phyloP scores from a whole-genome alignment of 129 eudicot species.

The Flaveria ramosissima region DNA sequence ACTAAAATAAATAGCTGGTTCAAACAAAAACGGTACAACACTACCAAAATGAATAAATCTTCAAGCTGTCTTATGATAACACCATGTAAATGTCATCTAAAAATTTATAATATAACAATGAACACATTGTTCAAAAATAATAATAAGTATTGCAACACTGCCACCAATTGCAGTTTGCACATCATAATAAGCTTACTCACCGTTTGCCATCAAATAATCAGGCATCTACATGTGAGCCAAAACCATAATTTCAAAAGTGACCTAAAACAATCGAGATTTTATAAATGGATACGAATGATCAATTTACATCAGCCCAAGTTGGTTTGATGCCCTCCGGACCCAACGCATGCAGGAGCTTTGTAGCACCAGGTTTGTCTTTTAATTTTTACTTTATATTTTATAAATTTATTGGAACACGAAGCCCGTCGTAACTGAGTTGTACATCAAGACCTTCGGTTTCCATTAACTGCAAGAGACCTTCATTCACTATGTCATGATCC shows the following conservation, averaged over 20 bases:
- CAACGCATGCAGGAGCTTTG: too few species aligned
- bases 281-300: constrained; percentile 10
- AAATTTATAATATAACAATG: background rate
- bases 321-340: too few species aligned
- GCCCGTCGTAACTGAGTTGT: constrained; percentile 94
- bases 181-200: constrained; percentile 18
- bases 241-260: constrained; percentile 12
- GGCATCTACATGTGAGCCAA: background rate
- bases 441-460: constrained; percentile 89
- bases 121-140: too few species aligned
- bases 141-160: too few species aligned
- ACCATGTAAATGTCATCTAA: background rate
- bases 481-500: constrained; percentile 90
- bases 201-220: constrained; percentile 6
- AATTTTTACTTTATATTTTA: constrained; percentile 29
- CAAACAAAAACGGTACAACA: too few species aligned
- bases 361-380: too few species aligned
- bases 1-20: too few species aligned
- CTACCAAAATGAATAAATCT: too few species aligned
- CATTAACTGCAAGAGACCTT: constrained; percentile 58
- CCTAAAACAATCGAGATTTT: background rate
- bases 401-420: constrained; percentile 72
- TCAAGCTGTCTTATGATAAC: background rate
- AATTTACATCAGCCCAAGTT: background rate
- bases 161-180: too few species aligned